phyloP scores from a whole-genome alignment of 495 filamentous ascomycete species.

The Endocarpon pusillum region DNA sequence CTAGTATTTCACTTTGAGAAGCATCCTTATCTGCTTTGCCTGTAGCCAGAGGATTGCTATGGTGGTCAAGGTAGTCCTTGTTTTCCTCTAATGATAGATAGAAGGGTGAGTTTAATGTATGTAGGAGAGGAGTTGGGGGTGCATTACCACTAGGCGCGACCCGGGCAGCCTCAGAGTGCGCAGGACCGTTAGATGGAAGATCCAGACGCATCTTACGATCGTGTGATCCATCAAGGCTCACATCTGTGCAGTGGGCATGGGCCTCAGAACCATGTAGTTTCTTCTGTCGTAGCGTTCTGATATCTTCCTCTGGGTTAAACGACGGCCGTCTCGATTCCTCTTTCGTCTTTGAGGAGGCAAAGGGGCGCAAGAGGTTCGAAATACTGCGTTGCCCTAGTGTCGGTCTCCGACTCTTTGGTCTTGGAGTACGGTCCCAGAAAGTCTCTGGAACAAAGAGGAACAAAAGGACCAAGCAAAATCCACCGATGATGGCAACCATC shows the following conservation, averaged over 20 bases:
- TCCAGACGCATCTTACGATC: slow-evolving; percentile 8
- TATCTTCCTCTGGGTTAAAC: background rate
- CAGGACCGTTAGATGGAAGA: background rate
- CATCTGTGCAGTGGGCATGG: too few species aligned
- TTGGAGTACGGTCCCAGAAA: slow-evolving; percentile 82
- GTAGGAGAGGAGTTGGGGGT: slow-evolving; percentile 13
- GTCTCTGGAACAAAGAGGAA: slow-evolving; percentile 93
- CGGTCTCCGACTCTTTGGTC: slow-evolving; percentile 27
- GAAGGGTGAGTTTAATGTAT: slow-evolving; percentile 18
- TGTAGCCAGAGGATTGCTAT: slow-evolving; percentile 3
- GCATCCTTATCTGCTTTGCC: slow-evolving; percentile 4
- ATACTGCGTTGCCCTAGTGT: background rate
- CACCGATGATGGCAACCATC: slow-evolving; percentile 77
- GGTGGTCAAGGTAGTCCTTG: slow-evolving; percentile 13
- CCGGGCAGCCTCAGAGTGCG: slow-evolving; percentile 1
- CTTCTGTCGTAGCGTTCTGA: background rate
- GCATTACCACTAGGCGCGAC: slow-evolving; percentile 4
- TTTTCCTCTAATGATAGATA: slow-evolving; percentile 8
- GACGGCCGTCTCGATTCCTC: background rate
- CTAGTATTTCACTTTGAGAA: slow-evolving; percentile 3
- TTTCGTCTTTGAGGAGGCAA: background rate
- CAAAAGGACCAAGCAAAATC: slow-evolving; percentile 50
- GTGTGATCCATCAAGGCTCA: slow-evolving; percentile 8
- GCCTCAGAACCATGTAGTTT: slow-evolving; percentile 11
- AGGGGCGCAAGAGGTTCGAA: background rate